Evolutionary conservation across 371 early-diverging fungal genomes (phyloP).

Genomic region (Chytridium lagenaria): DNA sequence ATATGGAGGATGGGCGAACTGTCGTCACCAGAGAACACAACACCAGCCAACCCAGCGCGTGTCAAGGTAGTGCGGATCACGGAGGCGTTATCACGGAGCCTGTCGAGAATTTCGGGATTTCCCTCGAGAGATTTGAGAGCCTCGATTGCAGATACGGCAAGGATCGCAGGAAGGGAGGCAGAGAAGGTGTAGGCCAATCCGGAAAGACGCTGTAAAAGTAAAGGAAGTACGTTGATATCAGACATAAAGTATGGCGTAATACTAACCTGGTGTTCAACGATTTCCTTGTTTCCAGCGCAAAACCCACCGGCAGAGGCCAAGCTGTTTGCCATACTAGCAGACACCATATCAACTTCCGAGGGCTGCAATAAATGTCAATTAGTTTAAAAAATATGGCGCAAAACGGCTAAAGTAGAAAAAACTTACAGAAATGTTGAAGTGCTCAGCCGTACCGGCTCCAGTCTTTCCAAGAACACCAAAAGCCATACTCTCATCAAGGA

Average conservation of each 20-base stretch:
- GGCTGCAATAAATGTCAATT: conserved; percentile 36
- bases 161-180: conserved; percentile 97
- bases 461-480: conserved; percentile 92
- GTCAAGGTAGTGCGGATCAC: conserved; percentile 53
- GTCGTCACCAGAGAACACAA: conserved; percentile 52
- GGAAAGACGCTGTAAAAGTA: conserved; percentile 74
- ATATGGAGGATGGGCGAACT: conserved; percentile 45
- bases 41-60: conserved; percentile 30
- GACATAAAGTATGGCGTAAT: not conserved
- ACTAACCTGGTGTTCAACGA: conserved; percentile 84
- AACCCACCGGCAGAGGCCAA: conserved; percentile 95
- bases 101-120: conserved; percentile 30
- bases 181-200: conserved; percentile 97
- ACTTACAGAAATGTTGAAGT: conserved; percentile 72
- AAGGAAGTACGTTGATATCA: not conserved
- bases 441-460: conserved; percentile 91
- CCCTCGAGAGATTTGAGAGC: conserved; percentile 73
- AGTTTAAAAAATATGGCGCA: not conserved
- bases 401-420: conserved; percentile 6
- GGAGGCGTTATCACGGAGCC: conserved; percentile 53
- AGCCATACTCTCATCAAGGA: conserved; percentile 95
- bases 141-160: conserved; percentile 89
- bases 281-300: conserved; percentile 86
- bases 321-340: conserved; percentile 89
- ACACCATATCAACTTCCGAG: conserved; percentile 91